A percentile compares a stretch with the other conserved stretches of the same genome.
Conservation (phyloP, 2,329 filamentous ascomycete species). For the Drechslerella coelobrocha region DNA sequence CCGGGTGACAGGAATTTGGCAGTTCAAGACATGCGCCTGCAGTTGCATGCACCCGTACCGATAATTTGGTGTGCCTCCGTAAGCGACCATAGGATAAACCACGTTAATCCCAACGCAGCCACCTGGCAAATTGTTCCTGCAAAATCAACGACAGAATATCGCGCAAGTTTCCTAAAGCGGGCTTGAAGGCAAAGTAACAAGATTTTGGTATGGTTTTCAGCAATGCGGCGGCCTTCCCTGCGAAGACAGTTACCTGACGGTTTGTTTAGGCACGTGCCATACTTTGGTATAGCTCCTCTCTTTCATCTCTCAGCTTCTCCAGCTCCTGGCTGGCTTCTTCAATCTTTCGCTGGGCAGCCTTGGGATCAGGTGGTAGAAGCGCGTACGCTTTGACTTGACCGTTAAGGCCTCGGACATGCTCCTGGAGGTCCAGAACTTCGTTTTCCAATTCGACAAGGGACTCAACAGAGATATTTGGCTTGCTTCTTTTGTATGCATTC, state of each 20-base stretch:
- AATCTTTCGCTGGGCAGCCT: constrained; percentile 73
- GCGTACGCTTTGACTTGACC: constrained; percentile 70
- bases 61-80: constrained; percentile 24
- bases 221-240: not conserved
- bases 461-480: constrained; percentile 63
- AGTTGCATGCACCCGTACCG: constrained; percentile 28
- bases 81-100: not conserved
- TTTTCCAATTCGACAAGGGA: constrained; percentile 68
- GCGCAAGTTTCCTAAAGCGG: not conserved
- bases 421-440: constrained; percentile 66
- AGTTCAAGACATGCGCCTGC: constrained; percentile 22
- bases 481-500: constrained; percentile 52
- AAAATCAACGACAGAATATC: not conserved
- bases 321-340: constrained; percentile 72
- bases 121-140: not conserved
- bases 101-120: not conserved
- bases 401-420: constrained; percentile 68
- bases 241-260: not conserved
- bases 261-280: constrained; percentile 60
- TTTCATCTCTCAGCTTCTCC: constrained; percentile 65
- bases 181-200: not conserved
- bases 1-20: constrained; percentile 24
- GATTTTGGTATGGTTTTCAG: not conserved
- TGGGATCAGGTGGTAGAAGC: constrained; percentile 73
- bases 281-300: constrained; percentile 78